These are phyloP conservation scores for Neocatenulostroma microsporum DNA, from an alignment of 2,329 filamentous ascomycete genomes.

Conservation along the genomic window DNA sequence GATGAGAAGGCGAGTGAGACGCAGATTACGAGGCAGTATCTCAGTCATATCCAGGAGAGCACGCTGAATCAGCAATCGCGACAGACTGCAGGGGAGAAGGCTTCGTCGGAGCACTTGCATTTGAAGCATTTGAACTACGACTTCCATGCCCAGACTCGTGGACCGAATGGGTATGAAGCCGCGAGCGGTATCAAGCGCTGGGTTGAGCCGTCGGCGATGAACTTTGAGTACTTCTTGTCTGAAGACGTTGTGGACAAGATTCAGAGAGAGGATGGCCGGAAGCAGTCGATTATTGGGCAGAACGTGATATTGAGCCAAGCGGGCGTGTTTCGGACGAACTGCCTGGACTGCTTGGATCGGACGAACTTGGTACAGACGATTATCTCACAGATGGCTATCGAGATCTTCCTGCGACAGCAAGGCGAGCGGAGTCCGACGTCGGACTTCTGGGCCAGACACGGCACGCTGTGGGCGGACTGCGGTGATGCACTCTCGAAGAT, in stretches of 20 bases:
- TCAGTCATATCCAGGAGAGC: conserved; percentile 66
- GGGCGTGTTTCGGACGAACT: conserved; percentile 93
- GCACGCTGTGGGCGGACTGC: conserved; percentile 93
- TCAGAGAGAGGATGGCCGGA: conserved; percentile 32
- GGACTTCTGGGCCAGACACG: conserved; percentile 89
- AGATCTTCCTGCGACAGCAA: conserved; percentile 70
- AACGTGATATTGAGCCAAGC: conserved; percentile 71
- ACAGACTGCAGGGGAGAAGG: conserved; percentile 39
- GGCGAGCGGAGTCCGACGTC: conserved; percentile 55
- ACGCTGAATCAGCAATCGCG: conserved; percentile 53
- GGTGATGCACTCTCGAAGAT: conserved; percentile 90
- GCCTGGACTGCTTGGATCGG: conserved; percentile 87
- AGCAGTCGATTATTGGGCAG: conserved; percentile 22
- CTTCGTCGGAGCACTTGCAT: conserved; percentile 59
- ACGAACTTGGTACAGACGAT: conserved; percentile 96
- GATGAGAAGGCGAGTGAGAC: conserved; percentile 78
- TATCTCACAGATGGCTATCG: conserved; percentile 86
- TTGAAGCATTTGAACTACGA: conserved; percentile 83
- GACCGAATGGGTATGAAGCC: conserved; percentile 78
- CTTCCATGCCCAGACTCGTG: conserved; percentile 90
- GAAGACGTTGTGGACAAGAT: conserved; percentile 57
- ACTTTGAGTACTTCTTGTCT: conserved; percentile 86
- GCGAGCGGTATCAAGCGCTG: conserved; percentile 75
- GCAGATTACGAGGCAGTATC: conserved; percentile 73
- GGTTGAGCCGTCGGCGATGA: conserved; percentile 70